Percentiles rank a stretch among this genome's conserved stretches.
These are phyloP conservation scores for Starmerella bombi DNA, from an alignment of 805 yeast species.

Conservation along the genomic window DNA sequence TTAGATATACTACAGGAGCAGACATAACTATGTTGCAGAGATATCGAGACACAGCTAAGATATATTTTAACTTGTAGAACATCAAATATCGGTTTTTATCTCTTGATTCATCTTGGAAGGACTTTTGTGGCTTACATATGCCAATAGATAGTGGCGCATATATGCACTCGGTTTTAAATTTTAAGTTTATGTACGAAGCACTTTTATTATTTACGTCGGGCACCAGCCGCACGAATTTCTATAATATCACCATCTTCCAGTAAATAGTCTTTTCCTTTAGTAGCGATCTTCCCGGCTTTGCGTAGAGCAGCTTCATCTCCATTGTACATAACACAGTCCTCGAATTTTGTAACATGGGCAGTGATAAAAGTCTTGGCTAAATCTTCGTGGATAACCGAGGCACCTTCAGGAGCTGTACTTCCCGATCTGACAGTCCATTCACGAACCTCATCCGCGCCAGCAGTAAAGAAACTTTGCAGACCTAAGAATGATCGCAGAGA, in stretches of 20 bases:
- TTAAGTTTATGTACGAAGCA: background rate
- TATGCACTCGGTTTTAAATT: no score
- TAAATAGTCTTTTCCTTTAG: slow-evolving; percentile 63
- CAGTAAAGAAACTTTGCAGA: slow-evolving; percentile 72
- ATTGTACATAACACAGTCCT: slow-evolving; percentile 38
- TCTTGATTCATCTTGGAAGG: no score
- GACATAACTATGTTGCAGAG: no score
- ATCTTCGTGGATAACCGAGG: slow-evolving; percentile 81
- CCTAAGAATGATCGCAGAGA: slow-evolving; percentile 56
- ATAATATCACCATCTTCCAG: slow-evolving; percentile 79
- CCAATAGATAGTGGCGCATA: no score
- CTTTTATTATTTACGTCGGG: slow-evolving; percentile 8
- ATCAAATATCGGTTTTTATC: no score
- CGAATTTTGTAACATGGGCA: slow-evolving; percentile 60
- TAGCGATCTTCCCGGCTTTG: slow-evolving; percentile 44
- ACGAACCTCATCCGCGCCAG: slow-evolving; percentile 65
- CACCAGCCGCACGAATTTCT: slow-evolving; percentile 41
- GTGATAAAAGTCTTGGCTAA: slow-evolving; percentile 65
- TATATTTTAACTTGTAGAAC: no score
- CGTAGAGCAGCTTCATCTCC: slow-evolving; percentile 43
- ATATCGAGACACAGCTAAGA: no score
- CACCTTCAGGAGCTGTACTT: slow-evolving; percentile 75
- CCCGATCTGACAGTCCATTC: slow-evolving; percentile 80
- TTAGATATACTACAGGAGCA: no score
- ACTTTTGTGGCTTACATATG: no score